These are phyloP conservation scores for Xylaria sp. DNA, from an alignment of 2,329 filamentous ascomycete species.

Conservation along the genomic window DNA sequence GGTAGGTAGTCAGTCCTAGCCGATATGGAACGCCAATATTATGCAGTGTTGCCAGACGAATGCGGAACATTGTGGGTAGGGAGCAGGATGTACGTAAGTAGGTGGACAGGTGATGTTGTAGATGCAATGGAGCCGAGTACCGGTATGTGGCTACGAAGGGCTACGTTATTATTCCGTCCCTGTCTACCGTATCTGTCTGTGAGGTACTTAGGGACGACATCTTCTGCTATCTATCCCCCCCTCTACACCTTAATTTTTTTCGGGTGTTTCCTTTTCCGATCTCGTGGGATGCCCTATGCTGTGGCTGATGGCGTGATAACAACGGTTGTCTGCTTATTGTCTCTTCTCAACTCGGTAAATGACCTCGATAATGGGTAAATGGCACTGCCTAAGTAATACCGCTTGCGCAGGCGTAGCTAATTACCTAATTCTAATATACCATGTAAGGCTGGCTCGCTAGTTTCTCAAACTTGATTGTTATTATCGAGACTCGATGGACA, in stretches of 20 bases:
- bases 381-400: not conserved
- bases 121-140: not conserved
- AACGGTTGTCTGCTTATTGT: not conserved
- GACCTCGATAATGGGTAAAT: not conserved
- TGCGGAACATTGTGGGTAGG: not conserved
- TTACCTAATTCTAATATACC: not conserved
- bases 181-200: too few species aligned
- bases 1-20: not conserved
- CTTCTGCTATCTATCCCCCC: not conserved
- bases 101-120: not conserved
- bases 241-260: not conserved
- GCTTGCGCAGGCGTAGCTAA: not conserved
- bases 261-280: not conserved
- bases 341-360: not conserved
- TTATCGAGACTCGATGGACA: not conserved
- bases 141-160: too few species aligned
- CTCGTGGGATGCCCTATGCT: not conserved
- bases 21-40: slow-evolving; percentile 13
- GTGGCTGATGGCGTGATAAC: not conserved
- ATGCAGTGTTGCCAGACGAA: slow-evolving; percentile 9
- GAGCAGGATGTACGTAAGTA: not conserved
- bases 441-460: not conserved
- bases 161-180: too few species aligned
- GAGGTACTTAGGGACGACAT: not conserved
- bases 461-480: not conserved